Evolutionary conservation across 1,284 basidiomycete species (phyloP).

Genomic region (Microbotryum lychnidis-dioicae): DNA sequence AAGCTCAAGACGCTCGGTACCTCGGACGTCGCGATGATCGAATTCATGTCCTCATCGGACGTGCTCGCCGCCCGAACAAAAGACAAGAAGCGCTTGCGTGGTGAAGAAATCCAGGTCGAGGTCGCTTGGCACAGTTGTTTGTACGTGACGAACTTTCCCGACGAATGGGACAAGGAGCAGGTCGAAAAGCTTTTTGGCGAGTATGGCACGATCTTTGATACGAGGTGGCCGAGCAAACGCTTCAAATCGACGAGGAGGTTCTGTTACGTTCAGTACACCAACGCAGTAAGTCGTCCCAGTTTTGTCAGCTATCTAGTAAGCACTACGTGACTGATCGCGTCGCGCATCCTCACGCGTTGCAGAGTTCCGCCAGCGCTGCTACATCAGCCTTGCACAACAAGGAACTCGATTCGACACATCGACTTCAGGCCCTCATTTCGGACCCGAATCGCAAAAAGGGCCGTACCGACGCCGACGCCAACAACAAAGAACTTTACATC

Average conservation of each 20-base stretch:
- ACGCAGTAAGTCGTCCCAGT: constrained; percentile 52
- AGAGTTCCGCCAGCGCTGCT: constrained; percentile 44
- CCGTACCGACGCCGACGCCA: constrained; percentile 69
- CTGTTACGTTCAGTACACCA: constrained; percentile 86
- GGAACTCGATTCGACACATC: constrained; percentile 58
- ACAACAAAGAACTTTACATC: constrained; percentile 75
- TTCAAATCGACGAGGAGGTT: constrained; percentile 84
- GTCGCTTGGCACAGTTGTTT: constrained; percentile 90
- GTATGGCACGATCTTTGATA: constrained; percentile 86
- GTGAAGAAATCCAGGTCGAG: constrained; percentile 62
- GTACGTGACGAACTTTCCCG: constrained; percentile 94
- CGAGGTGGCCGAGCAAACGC: constrained; percentile 96
- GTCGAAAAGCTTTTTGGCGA: constrained; percentile 66
- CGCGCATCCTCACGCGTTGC: background rate
- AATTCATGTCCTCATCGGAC: constrained; percentile 51
- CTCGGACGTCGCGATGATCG: constrained; percentile 63
- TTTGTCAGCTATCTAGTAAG: background rate
- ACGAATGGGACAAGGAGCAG: constrained; percentile 66
- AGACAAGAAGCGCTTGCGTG: constrained; percentile 77
- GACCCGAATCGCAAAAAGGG: constrained; percentile 83
- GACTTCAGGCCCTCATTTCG: constrained; percentile 58
- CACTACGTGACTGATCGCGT: background rate
- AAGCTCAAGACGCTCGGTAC: constrained; percentile 54
- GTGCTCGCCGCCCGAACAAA: constrained; percentile 81
- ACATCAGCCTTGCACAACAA: constrained; percentile 55